Evolutionary conservation across 2,329 filamentous ascomycete species (phyloP).

Genomic region (Paecilomyces fulvus): DNA sequence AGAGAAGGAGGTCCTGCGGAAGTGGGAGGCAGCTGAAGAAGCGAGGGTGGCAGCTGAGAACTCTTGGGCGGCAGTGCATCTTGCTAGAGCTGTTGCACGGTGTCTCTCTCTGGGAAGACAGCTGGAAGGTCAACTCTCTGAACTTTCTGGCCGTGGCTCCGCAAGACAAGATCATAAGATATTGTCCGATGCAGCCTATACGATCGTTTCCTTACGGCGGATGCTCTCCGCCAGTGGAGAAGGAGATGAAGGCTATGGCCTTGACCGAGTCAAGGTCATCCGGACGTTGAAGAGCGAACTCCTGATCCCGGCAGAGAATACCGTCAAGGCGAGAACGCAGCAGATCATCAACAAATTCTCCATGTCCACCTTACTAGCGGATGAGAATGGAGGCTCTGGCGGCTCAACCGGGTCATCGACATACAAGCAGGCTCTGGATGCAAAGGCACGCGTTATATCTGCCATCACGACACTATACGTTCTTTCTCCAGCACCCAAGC

Average conservation of each 20-base stretch:
- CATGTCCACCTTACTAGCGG: slow-evolving; percentile 48
- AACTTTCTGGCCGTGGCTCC: slow-evolving; percentile 46
- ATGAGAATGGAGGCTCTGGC: slow-evolving; percentile 3
- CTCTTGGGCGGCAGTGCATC: slow-evolving; percentile 68
- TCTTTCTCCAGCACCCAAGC: slow-evolving; percentile 58
- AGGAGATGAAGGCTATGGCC: slow-evolving; percentile 66
- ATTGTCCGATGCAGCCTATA: slow-evolving; percentile 73
- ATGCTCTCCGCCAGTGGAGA: slow-evolving; percentile 58
- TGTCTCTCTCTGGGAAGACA: slow-evolving; percentile 76
- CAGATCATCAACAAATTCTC: slow-evolving; percentile 78
- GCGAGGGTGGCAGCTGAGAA: slow-evolving; percentile 68
- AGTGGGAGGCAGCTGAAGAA: slow-evolving; percentile 78
- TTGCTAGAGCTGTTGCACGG: slow-evolving; percentile 67
- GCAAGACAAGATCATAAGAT: slow-evolving; percentile 64
- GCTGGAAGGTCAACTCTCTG: slow-evolving; percentile 75
- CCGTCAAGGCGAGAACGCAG: slow-evolving; percentile 64
- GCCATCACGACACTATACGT: slow-evolving; percentile 72
- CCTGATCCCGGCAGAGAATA: slow-evolving; percentile 62
- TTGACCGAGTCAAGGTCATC: slow-evolving; percentile 67
- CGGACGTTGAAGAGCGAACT: slow-evolving; percentile 62
- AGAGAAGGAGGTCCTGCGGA: slow-evolving; percentile 75
- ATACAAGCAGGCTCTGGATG: slow-evolving; percentile 61
- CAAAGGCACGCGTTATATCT: slow-evolving; percentile 62
- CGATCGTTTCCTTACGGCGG: slow-evolving; percentile 66
- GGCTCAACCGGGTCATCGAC: slow-evolving; percentile 31